These are phyloP conservation scores for Oemleria cerasiformis DNA, from an alignment of 306 rosid species.

Conservation along the genomic window DNA sequence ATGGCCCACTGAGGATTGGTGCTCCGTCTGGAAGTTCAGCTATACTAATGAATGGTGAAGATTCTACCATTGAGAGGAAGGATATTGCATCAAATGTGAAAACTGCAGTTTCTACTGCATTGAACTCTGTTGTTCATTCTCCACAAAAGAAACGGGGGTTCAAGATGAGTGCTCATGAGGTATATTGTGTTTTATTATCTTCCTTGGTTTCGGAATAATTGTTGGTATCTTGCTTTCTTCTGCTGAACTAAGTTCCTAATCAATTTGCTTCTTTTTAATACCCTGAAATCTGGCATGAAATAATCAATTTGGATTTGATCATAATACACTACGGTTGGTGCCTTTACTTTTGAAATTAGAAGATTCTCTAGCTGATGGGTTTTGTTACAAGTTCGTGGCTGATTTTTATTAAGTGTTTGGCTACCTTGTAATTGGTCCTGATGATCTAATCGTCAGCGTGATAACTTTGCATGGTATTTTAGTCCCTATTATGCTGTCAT, in stretches of 20 bases:
- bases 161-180: slow-evolving; percentile 92
- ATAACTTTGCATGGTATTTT: not conserved
- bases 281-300: not conserved
- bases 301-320: not conserved
- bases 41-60: slow-evolving; percentile 29
- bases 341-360: not conserved
- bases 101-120: slow-evolving; percentile 34
- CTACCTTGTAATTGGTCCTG: not conserved
- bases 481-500: not conserved
- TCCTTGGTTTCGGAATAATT: not conserved
- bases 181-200: slow-evolving; percentile 29
- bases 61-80: slow-evolving; percentile 30
- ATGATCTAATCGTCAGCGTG: too few species aligned
- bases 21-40: slow-evolving; percentile 33
- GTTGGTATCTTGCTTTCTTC: not conserved
- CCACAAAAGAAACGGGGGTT: slow-evolving; percentile 62
- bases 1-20: slow-evolving; percentile 36
- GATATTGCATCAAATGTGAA: slow-evolving; percentile 24
- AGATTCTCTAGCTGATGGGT: not conserved
- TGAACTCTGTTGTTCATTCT: slow-evolving; percentile 30
- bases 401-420: not conserved
- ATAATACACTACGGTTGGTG: not conserved
- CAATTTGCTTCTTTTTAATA: not conserved
- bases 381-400: not conserved
- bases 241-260: not conserved